A percentile compares a stretch with the other conserved stretches of the same genome.
Conservation (phyloP, 2,329 filamentous ascomycete species). For the Xylariaceae sp. region DNA sequence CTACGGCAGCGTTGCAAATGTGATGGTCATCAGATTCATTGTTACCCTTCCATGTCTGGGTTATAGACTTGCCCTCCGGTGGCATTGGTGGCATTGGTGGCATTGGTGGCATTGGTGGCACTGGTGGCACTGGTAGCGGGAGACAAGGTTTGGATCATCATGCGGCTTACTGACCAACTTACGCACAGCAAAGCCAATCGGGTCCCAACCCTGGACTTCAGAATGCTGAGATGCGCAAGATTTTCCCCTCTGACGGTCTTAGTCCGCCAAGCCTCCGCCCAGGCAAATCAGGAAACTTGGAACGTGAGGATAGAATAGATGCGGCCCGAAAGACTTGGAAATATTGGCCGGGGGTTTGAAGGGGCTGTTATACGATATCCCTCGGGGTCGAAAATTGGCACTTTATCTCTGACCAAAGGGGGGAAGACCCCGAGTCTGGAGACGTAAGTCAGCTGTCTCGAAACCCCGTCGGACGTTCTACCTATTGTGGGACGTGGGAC, state of each 20-base stretch:
- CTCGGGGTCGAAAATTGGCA: neutral
- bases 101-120: too few relatives aligned
- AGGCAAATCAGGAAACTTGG: constrained; percentile 25
- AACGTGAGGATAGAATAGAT: constrained; percentile 15
- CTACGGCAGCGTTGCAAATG: constrained; percentile 15
- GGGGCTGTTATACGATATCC: constrained; percentile 18
- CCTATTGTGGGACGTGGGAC: too few relatives aligned
- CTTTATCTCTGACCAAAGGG: too few relatives aligned
- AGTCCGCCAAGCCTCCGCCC: constrained; percentile 23
- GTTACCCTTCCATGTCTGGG: constrained; percentile 21
- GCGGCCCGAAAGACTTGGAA: constrained; percentile 19
- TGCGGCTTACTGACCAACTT: constrained; percentile 16
- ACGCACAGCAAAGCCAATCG: neutral
- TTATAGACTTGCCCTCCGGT: too few relatives aligned
- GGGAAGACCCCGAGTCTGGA: too few relatives aligned
- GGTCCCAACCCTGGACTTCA: constrained; percentile 9
- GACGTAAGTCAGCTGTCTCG: too few relatives aligned
- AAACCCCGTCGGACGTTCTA: too few relatives aligned
- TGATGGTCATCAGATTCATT: constrained; percentile 24
- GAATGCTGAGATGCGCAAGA: constrained; percentile 26
- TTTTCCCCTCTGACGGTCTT: constrained; percentile 21
- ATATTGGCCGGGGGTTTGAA: constrained; percentile 23
- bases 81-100: too few relatives aligned
- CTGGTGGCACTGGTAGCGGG: constrained; percentile 14
- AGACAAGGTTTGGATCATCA: constrained; percentile 21